phyloP scores from a whole-genome alignment of 164 flowering plant species.

The Kingdonia uniflora region DNA sequence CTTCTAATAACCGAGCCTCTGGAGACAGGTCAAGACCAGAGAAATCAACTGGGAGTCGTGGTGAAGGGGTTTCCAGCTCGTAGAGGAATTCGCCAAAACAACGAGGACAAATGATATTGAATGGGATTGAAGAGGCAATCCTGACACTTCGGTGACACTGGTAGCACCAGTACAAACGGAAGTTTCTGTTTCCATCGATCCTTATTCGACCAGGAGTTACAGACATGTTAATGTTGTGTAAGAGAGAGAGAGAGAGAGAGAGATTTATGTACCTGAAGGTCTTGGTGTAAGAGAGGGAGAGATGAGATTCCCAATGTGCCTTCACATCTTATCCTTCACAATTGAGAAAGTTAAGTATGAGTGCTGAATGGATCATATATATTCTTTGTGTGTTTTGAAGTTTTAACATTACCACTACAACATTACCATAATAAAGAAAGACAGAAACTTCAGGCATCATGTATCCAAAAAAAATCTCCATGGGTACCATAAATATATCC shows the following conservation, averaged over 20 bases:
- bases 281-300: conserved; percentile 2
- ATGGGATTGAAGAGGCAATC: conserved; percentile 24
- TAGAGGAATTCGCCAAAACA: conserved; percentile 55
- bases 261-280: neutral
- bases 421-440: no score
- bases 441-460: no score
- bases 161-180: conserved; percentile 67
- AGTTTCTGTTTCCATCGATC: conserved; percentile 18
- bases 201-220: conserved; percentile 14
- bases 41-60: conserved; percentile 25
- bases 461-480: no score
- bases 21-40: conserved; percentile 42
- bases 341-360: conserved; percentile 22
- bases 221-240: conserved; percentile 22
- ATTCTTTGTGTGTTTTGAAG: no score
- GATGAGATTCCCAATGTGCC: conserved; percentile 20
- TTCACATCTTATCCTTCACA: conserved; percentile 16
- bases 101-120: conserved; percentile 60
- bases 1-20: conserved; percentile 53
- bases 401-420: no score
- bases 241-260: neutral
- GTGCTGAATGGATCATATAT: conserved; percentile 1
- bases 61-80: conserved; percentile 36
- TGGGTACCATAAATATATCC: no score
- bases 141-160: conserved; percentile 49